A percentile compares a stretch with the other conserved stretches of the same genome.
Evolutionary conservation across 225 moss, liverwort and hornwort species (phyloP).

Genomic region (Anthoceros angustus): DNA sequence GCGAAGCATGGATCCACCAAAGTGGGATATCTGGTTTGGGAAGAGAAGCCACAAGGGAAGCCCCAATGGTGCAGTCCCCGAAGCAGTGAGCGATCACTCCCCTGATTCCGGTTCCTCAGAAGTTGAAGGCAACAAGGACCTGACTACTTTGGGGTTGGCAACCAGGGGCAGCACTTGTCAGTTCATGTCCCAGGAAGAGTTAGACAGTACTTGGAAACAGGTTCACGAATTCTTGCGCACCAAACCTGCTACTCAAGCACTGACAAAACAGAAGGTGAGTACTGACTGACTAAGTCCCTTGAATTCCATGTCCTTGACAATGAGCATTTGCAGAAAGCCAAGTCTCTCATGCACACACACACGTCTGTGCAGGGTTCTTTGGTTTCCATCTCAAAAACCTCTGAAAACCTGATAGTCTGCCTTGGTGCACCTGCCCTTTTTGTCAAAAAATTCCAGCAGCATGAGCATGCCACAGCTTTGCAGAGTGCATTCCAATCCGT

Average conservation of each 20-base stretch:
- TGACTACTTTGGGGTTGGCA: too few species aligned
- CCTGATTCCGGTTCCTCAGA: background rate
- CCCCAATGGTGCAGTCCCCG: background rate
- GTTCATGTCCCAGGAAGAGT: constrained; percentile 17
- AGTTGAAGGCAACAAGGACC: background rate
- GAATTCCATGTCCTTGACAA: background rate
- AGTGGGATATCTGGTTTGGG: background rate
- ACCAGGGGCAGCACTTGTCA: background rate
- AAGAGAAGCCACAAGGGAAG: background rate
- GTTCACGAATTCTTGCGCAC: constrained; percentile 41
- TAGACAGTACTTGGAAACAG: constrained; percentile 37
- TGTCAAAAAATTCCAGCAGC: constrained; percentile 62
- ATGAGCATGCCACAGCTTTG: constrained; percentile 50
- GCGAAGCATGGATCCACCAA: background rate
- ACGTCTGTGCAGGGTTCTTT: constrained; percentile 36
- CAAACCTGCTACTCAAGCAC: constrained; percentile 64
- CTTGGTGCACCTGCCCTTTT: constrained; percentile 49
- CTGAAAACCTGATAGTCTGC: constrained; percentile 25
- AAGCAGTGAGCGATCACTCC: background rate
- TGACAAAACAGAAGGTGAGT: constrained; percentile 43
- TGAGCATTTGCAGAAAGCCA: background rate
- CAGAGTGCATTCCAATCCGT: constrained; percentile 46
- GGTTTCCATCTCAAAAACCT: constrained; percentile 22
- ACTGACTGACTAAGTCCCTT: background rate
- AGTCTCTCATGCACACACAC: background rate